Conservation (phyloP, 1,284 basidiomycete genomes). For the Pulchroboletus neoregius region DNA sequence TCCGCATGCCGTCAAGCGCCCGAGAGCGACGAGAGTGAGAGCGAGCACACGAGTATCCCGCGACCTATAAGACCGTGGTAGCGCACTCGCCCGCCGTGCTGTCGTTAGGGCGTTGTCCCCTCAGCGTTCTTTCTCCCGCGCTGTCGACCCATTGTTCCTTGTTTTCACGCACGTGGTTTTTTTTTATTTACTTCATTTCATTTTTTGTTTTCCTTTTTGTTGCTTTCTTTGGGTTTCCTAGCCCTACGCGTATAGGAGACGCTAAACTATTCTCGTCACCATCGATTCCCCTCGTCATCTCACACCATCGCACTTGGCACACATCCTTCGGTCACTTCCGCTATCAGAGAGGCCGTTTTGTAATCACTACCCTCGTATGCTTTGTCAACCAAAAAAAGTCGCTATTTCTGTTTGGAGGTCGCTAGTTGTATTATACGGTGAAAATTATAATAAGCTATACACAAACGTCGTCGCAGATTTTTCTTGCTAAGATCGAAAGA, state of each 20-base stretch:
- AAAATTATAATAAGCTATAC: constrained; percentile 20
- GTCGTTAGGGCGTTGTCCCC: background rate
- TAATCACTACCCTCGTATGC: constrained; percentile 7
- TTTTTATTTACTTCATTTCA: background rate
- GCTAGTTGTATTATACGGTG: constrained; percentile 24
- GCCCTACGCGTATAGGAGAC: constrained; percentile 3
- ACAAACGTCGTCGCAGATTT: background rate
- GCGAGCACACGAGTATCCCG: constrained; percentile 19
- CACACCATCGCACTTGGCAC: constrained; percentile 8
- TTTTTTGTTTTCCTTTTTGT: background rate
- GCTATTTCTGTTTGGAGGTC: background rate
- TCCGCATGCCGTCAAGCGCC: constrained; percentile 19
- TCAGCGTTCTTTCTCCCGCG: background rate
- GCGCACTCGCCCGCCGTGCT: background rate
- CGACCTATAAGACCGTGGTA: constrained; percentile 37
- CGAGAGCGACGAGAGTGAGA: constrained; percentile 30
- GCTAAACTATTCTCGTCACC: constrained; percentile 20
- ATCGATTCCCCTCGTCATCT: constrained; percentile 21
- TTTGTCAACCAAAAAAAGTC: constrained; percentile 2
- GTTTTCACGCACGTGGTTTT: background rate
- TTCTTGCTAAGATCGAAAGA: constrained; percentile 2
- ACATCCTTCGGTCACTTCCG: background rate
- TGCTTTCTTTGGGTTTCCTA: constrained; percentile 16
- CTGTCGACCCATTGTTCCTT: background rate
- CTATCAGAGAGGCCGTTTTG: constrained; percentile 8